phyloP scores from a whole-genome alignment of 179 eudicot species.

The Camellia oleifera region DNA sequence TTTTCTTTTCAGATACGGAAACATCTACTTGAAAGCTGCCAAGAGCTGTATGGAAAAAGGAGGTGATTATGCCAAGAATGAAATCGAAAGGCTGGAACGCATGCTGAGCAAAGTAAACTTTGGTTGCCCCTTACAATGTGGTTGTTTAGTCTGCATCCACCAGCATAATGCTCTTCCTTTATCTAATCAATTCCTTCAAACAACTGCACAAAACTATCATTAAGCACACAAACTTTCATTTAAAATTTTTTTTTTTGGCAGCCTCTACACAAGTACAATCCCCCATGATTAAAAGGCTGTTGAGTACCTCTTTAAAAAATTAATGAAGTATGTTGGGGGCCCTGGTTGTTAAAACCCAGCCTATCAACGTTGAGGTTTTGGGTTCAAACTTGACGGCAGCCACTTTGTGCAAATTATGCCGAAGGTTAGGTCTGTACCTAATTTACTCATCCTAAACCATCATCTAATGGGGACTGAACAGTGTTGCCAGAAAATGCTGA shows the following conservation, averaged over 20 bases:
- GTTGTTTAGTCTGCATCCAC: neutral
- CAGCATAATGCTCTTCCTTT: neutral
- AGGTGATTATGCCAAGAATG: slow-evolving; percentile 84
- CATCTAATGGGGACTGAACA: too few species aligned
- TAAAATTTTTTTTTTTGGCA: neutral
- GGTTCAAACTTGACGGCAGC: too few species aligned
- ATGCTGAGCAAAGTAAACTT: slow-evolving; percentile 74
- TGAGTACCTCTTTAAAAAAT: too few species aligned
- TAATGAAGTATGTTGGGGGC: too few species aligned
- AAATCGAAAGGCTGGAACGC: slow-evolving; percentile 82
- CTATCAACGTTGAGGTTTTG: too few species aligned
- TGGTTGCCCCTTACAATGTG: neutral
- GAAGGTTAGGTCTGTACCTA: too few species aligned
- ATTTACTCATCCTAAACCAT: too few species aligned
- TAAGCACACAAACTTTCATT: neutral
- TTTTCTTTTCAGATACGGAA: slow-evolving; percentile 63
- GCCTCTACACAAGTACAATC: neutral
- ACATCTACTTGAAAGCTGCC: slow-evolving; percentile 82
- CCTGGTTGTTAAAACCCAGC: too few species aligned
- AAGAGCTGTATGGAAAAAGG: slow-evolving; percentile 85
- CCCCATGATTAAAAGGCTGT: neutral
- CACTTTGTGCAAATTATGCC: too few species aligned
- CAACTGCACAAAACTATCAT: neutral
- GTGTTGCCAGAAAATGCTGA: too few species aligned
- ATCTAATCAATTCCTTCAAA: neutral